A percentile compares a stretch with the other conserved stretches of the same genome.
phyloP scores from a whole-genome alignment of 495 filamentous ascomycete genomes.

The Xylaria acuta region DNA sequence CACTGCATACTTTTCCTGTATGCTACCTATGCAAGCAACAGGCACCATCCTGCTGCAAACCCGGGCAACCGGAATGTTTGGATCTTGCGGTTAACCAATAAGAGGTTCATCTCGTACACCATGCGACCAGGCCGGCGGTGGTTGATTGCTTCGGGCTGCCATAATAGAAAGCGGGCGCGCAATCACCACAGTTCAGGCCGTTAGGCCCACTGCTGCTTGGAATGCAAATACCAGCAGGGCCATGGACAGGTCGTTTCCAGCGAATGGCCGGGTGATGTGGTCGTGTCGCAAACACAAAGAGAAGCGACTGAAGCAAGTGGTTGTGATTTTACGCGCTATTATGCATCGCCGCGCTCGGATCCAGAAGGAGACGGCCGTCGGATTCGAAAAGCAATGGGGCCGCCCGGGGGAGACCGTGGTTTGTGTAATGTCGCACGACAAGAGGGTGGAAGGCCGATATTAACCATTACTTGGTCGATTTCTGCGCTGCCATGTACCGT shows the following conservation, averaged over 20 bases:
- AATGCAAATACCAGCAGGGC: constrained; percentile 1
- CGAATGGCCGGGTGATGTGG: neutral
- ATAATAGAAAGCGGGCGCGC: constrained; percentile 6
- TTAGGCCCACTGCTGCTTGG: neutral
- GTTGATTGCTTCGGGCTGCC: constrained; percentile 12
- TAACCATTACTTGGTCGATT: constrained; percentile 9
- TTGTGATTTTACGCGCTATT: neutral
- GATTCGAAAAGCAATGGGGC: neutral
- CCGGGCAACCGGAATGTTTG: constrained; percentile 19
- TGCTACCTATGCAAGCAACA: constrained; percentile 13
- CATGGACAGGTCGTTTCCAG: neutral
- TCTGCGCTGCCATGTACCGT: constrained; percentile 8
- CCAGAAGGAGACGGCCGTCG: constrained; percentile 2
- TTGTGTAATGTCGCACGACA: constrained; percentile 25
- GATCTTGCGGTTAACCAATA: neutral
- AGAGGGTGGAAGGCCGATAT: constrained; percentile 14
- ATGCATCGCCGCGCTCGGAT: constrained; percentile 10
- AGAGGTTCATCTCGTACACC: constrained; percentile 1
- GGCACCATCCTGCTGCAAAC: neutral
- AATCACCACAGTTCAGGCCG: neutral
- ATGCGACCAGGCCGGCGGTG: neutral
- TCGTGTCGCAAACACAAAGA: neutral
- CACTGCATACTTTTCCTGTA: constrained; percentile 1
- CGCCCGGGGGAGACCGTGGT: constrained; percentile 9
- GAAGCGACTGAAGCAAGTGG: neutral